phyloP scores from a whole-genome alignment of 2,329 filamentous ascomycete genomes.

The Aspergillus felis region DNA sequence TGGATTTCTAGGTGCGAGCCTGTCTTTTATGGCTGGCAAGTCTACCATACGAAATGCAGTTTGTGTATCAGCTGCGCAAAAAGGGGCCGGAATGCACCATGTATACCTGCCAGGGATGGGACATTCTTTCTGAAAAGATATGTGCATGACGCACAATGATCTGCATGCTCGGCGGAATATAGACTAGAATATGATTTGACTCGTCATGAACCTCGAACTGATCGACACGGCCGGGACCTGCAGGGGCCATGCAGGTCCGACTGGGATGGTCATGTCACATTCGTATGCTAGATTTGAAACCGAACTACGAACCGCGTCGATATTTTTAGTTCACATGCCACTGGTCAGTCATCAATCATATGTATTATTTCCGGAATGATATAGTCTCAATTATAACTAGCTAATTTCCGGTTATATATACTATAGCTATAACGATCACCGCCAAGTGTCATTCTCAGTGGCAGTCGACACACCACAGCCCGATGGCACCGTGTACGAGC shows the following conservation, averaged over 20 bases:
- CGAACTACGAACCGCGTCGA: neutral
- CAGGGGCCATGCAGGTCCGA: neutral
- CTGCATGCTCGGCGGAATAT: neutral
- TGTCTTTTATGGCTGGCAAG: neutral
- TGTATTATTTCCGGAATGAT: neutral
- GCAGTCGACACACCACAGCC: slow-evolving; percentile 29
- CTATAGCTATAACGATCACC: slow-evolving; percentile 8
- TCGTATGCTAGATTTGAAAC: neutral
- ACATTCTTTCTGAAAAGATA: neutral
- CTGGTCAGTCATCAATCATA: neutral
- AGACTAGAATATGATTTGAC: neutral
- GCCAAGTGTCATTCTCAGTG: slow-evolving; percentile 39
- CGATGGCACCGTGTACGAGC: slow-evolving; percentile 38
- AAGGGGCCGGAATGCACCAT: neutral
- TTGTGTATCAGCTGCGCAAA: neutral
- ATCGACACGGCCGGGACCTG: neutral
- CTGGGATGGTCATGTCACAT: neutral
- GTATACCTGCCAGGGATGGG: neutral
- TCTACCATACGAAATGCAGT: too few relatives aligned
- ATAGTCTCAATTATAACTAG: neutral
- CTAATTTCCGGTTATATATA: neutral
- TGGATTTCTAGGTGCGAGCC: neutral
- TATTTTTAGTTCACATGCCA: neutral
- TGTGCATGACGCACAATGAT: neutral
- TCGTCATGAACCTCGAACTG: neutral